Percentiles rank a stretch among this genome's conserved stretches.
These are phyloP conservation scores for Trichoderma breve DNA, from an alignment of 2,329 filamentous ascomycete species.

Conservation along the genomic window DNA sequence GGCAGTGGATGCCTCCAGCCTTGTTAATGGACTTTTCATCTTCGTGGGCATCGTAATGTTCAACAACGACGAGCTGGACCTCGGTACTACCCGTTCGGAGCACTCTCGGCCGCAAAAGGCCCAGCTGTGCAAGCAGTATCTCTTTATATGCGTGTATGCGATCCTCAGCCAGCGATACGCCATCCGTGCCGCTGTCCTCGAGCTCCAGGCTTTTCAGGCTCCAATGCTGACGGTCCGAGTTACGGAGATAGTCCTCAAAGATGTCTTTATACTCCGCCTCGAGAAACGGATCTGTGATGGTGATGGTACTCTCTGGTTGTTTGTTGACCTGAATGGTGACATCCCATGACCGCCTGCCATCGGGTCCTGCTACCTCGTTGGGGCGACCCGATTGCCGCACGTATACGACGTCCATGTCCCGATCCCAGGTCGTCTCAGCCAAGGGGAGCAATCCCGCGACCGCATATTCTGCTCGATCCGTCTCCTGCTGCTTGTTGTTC, in stretches of 20 bases:
- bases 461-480: slow-evolving; percentile 14
- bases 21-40: not conserved
- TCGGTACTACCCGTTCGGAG: slow-evolving; percentile 21
- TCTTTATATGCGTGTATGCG: slow-evolving; percentile 26
- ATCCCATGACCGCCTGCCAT: slow-evolving; percentile 25
- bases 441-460: not conserved
- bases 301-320: slow-evolving; percentile 4
- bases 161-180: slow-evolving; percentile 22
- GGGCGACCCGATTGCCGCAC: slow-evolving; percentile 21
- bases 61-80: slow-evolving; percentile 28
- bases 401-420: slow-evolving; percentile 25
- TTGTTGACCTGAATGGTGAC: slow-evolving; percentile 27
- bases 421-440: slow-evolving; percentile 19
- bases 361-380: slow-evolving; percentile 16
- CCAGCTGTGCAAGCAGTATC: slow-evolving; percentile 25
- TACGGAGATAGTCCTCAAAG: slow-evolving; percentile 30
- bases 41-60: slow-evolving; percentile 25
- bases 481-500: not conserved
- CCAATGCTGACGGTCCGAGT: slow-evolving; percentile 27
- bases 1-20: slow-evolving; percentile 27
- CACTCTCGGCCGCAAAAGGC: slow-evolving; percentile 13
- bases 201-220: slow-evolving; percentile 23
- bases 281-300: slow-evolving; percentile 28
- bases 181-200: slow-evolving; percentile 18
- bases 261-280: slow-evolving; percentile 28